phyloP scores from a whole-genome alignment of 1,284 basidiomycete genomes.

The Grifola frondosa region DNA sequence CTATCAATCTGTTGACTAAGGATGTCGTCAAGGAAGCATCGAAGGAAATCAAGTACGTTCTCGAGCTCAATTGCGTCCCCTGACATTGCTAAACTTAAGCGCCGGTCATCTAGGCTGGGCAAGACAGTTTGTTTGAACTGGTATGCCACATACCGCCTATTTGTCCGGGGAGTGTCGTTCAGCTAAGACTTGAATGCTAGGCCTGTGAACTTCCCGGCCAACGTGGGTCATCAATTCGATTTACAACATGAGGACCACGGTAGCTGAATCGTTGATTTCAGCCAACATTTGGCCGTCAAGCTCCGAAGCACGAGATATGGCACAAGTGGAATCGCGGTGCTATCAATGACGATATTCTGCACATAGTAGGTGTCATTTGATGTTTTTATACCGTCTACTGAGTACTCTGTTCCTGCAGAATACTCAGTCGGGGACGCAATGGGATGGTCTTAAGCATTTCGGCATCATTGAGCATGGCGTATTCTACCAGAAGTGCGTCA shows the following conservation, averaged over 20 bases:
- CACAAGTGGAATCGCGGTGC: conserved; percentile 26
- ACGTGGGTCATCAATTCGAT: conserved; percentile 36
- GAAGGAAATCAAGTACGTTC: conserved; percentile 57
- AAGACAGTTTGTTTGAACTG: conserved; percentile 62
- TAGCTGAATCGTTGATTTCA: conserved; percentile 24
- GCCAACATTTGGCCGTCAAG: conserved; percentile 57
- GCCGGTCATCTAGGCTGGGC: conserved; percentile 42
- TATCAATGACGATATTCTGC: conserved; percentile 58
- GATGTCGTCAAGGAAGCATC: conserved; percentile 60
- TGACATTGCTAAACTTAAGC: too few relatives aligned
- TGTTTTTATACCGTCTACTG: background rate
- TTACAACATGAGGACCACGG: background rate
- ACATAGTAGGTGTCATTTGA: conserved; percentile 48
- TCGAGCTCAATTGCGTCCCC: background rate
- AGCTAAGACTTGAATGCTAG: conserved; percentile 31
- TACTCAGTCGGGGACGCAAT: conserved; percentile 73
- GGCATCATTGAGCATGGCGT: conserved; percentile 53
- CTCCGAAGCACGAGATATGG: conserved; percentile 45
- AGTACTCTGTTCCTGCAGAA: conserved; percentile 44
- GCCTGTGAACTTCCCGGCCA: conserved; percentile 68
- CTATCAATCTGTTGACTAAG: conserved; percentile 67
- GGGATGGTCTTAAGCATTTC: conserved; percentile 71
- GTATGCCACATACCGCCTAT: conserved; percentile 34
- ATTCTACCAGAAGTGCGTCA: conserved; percentile 62
- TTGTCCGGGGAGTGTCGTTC: conserved; percentile 3